Conservation (phyloP, 2,329 filamentous ascomycete genomes). For the Fusarium redolens region DNA sequence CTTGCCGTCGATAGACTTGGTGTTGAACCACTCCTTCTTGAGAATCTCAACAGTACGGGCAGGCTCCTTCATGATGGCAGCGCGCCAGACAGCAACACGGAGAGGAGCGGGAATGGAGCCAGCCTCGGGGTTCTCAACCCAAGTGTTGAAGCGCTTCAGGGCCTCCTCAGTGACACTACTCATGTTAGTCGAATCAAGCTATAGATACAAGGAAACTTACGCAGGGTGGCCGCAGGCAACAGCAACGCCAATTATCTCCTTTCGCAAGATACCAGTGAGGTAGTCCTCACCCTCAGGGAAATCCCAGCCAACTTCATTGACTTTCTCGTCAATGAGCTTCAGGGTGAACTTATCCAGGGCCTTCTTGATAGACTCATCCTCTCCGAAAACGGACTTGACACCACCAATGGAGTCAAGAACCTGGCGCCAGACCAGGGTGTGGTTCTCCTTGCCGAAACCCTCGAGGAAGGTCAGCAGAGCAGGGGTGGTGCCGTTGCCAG, state of each 20-base stretch:
- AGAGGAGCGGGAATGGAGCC: constrained; percentile 83
- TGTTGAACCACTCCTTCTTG: constrained; percentile 85
- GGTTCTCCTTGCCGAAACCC: constrained; percentile 83
- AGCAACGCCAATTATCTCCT: constrained; percentile 81
- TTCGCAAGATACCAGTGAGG: constrained; percentile 83
- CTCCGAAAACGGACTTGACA: constrained; percentile 86
- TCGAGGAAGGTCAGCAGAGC: constrained; percentile 86
- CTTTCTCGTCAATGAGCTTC: constrained; percentile 78
- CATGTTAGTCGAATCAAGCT: constrained; percentile 35
- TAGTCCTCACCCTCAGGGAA: constrained; percentile 83
- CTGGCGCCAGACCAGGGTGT: constrained; percentile 91
- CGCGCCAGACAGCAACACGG: constrained; percentile 82
- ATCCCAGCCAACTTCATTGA: constrained; percentile 87
- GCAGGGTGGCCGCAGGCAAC: constrained; percentile 80
- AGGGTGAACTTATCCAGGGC: constrained; percentile 83
- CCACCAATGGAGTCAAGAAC: constrained; percentile 80
- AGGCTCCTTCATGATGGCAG: constrained; percentile 77
- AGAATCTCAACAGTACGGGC: constrained; percentile 77
- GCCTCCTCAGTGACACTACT: constrained; percentile 77
- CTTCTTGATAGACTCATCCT: constrained; percentile 76
- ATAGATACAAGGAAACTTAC: constrained; percentile 59
- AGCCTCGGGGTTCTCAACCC: constrained; percentile 74
- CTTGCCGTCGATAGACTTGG: constrained; percentile 89
- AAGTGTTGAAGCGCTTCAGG: constrained; percentile 82
- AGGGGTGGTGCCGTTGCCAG: constrained; percentile 84